Evolutionary conservation across 306 rosid genomes (phyloP).

Genomic region (Medicago arabica): DNA sequence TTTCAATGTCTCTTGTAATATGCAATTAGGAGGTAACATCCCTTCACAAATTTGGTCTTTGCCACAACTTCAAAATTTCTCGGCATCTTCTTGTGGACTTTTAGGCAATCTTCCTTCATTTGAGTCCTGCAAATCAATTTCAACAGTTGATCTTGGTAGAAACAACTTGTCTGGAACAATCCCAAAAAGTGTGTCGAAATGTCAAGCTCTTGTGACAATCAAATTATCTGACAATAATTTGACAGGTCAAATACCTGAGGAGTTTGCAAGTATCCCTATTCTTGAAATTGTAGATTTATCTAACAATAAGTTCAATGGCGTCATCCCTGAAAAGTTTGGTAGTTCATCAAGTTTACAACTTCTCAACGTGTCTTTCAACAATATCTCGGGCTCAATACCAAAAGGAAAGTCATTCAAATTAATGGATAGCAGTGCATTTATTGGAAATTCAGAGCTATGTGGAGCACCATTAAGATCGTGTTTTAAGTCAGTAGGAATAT

Average conservation of each 20-base stretch:
- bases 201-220: conserved; percentile 63
- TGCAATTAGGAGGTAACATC: conserved; percentile 58
- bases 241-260: conserved; percentile 79
- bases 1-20: conserved; percentile 76
- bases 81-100: conserved; percentile 79
- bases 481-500: conserved; percentile 58
- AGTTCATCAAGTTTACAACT: conserved; percentile 69
- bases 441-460: conserved; percentile 83
- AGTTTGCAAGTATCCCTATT: conserved; percentile 68
- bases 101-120: conserved; percentile 69
- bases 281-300: conserved; percentile 72
- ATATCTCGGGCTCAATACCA: conserved; percentile 89
- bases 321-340: conserved; percentile 72
- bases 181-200: conserved; percentile 63
- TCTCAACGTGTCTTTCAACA: conserved; percentile 85
- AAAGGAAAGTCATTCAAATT: conserved; percentile 49
- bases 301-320: conserved; percentile 67
- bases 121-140: conserved; percentile 63
- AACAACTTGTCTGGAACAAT: conserved; percentile 68
- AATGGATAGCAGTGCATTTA: conserved; percentile 72
- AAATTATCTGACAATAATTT: conserved; percentile 65
- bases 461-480: conserved; percentile 81
- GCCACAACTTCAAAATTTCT: conserved; percentile 72
- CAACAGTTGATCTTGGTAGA: conserved; percentile 62
- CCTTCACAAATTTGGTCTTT: conserved; percentile 67